Base-by-base conservation (phyloP, 2,329 filamentous ascomycete species). In the Calonectria pauciramosa region DNA sequence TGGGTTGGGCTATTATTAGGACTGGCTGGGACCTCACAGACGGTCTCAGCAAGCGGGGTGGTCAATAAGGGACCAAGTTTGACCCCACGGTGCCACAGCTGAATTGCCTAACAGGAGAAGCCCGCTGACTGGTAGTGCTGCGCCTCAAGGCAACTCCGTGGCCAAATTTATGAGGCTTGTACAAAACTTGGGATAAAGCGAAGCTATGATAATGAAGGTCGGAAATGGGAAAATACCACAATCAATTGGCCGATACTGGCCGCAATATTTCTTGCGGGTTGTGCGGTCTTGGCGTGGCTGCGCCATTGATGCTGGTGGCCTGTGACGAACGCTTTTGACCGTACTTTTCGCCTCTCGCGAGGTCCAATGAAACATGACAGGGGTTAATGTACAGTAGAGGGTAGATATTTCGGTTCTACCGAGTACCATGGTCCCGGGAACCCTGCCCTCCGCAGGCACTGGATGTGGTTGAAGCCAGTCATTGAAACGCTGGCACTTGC, bases 1-100 rank as follows among this genome's bases (percentile, higher is more conserved):
- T 47, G 36, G 54, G 44, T 38, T 60, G 52, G 59, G 59, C 71
- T 73, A 73, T 73, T 66, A 73, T 73, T 73, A 73, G 65, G 65
- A 64, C 47, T 18, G 28, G 14, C 36, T 32, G 18, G 59, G 56
- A 69, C 23, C 52, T 52, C 38, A 56, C 52, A 36, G 30, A 56
- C 65, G 38, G 67, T 60, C 60, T 65, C 41, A 49, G 41, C 60
- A 63, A 63, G 60, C 20, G 60, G 60, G 38, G 60, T 44, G 60
- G 60, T 65, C 59, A 32, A 60, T 67, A 32, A 60, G 63, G 38
- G 70, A 32, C 63, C 67, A 60, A 63, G 36, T 34, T 34, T 10
- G 52, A 41, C 28, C 64, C 70, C 70, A 72, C 70, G 70, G 38
- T 51, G 32, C 26, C 18, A 51, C 23, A 32, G 60, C 41, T 49